Base-by-base conservation (phyloP, 805 yeast genomes). In the Candida maesae region DNA sequence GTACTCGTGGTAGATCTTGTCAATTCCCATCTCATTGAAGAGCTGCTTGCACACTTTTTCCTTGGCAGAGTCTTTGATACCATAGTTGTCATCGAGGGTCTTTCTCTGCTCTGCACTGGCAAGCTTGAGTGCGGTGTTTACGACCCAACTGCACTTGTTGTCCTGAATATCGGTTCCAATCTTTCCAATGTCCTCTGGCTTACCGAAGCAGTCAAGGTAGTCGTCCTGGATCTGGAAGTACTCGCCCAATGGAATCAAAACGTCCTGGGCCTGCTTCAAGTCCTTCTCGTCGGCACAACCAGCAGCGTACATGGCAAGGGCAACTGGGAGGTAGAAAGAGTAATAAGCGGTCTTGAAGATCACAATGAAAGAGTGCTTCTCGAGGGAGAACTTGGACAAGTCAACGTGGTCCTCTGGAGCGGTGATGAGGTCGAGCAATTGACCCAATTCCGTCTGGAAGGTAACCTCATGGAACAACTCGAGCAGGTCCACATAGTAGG, bases 181-280 rank as follows among this genome's bases (percentile, higher is more conserved):
- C 74, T 93, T 93, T 49, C 99, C 99, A 60, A 90, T 93, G 59
- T 91, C 88, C 61, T 86, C 95, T 32, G 99, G 96, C 56, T 91
- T 88, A 51, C 99, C 99, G 60, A 87, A 93, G 66, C 96, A 87
- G 67, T 93, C 99, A 52, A 93, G 77, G 70, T 74, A 93, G 65
- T 93, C 99, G 63, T 93, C 99, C 70, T 93, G 99, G 54, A 93
- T 87, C 72, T 93, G 99, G 82, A 93, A 93, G 65, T 93, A 93
- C 66, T 93, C 97, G 45, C 99, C 99, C 53, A 93, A 76, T 42
- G 97, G 97, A 50, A 93, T 81, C 64, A 93, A 74, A 31, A 93
- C 80, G 53, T 86, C 93, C 47, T 73, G 74, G 15, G 88, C 96
- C 71, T 91, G 98, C 61, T 85, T 75, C 62, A 93, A 75, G 64